Percentiles rank a stretch among this genome's conserved stretches.
Conservation (phyloP, 2,329 filamentous ascomycete species). For the Calonectria fujianensis region DNA sequence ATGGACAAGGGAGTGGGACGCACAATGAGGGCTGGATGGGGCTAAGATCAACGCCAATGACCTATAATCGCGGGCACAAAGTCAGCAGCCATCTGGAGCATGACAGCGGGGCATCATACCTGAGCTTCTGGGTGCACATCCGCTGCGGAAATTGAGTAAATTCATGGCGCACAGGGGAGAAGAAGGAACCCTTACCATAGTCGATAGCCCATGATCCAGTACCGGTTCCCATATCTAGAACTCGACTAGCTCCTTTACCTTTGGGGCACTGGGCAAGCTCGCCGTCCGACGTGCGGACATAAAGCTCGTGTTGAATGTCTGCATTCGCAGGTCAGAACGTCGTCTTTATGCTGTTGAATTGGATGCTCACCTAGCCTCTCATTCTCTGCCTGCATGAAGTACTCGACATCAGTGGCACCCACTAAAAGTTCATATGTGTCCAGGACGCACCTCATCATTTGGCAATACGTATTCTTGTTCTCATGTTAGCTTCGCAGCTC, state of each 20-base stretch:
- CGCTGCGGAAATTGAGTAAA: not conserved
- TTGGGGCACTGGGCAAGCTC: slow-evolving; percentile 50
- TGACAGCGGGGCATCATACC: slow-evolving; percentile 28
- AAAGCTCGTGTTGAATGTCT: slow-evolving; percentile 57
- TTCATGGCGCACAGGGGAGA: fast-evolving
- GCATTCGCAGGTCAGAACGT: not conserved
- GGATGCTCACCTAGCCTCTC: slow-evolving; percentile 26
- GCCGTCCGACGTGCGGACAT: slow-evolving; percentile 48
- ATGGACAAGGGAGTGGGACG: not conserved
- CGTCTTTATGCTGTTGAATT: not conserved
- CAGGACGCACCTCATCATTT: not conserved
- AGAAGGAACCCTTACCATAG: slow-evolving; percentile 39
- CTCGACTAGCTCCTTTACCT: slow-evolving; percentile 47
- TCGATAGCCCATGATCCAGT: slow-evolving; percentile 60
- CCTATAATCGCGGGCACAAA: slow-evolving; percentile 33
- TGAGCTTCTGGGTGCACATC: slow-evolving; percentile 50
- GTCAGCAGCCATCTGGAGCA: not conserved
- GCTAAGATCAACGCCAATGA: slow-evolving; percentile 58
- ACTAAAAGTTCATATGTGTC: slow-evolving; percentile 49
- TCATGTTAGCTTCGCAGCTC: not conserved
- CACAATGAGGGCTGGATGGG: slow-evolving; percentile 60
- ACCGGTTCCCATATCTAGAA: slow-evolving; percentile 59
- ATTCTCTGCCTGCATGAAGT: slow-evolving; percentile 13
- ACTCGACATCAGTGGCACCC: slow-evolving; percentile 50
- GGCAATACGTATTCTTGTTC: not conserved